phyloP scores from a whole-genome alignment of 768 basidiomycete species.

The Phylloporus sp. region DNA sequence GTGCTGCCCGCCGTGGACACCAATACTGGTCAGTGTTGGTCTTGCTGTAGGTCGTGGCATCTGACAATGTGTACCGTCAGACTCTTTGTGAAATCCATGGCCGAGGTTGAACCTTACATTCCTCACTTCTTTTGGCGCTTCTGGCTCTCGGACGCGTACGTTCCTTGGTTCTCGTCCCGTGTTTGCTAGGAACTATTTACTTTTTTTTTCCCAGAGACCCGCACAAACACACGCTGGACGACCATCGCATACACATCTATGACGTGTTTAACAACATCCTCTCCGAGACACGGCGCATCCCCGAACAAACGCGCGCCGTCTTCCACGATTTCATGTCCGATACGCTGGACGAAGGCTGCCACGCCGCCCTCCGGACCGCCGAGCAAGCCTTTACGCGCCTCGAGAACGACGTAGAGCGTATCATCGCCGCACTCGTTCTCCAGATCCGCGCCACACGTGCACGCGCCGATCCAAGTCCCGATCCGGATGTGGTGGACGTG shows the following conservation, averaged over 20 bases:
- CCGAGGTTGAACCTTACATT: slow-evolving; percentile 35
- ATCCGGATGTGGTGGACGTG: no score
- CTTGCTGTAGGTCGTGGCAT: neutral
- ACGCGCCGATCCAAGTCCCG: neutral
- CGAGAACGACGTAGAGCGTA: slow-evolving; percentile 38
- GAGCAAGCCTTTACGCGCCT: slow-evolving; percentile 41
- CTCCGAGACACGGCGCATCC: slow-evolving; percentile 39
- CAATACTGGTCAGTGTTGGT: neutral
- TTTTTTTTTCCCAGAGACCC: slow-evolving; percentile 15
- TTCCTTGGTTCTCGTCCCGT: neutral
- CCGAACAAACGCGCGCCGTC: slow-evolving; percentile 31
- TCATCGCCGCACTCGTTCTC: slow-evolving; percentile 34
- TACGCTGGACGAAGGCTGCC: slow-evolving; percentile 34
- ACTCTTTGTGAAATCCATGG: neutral
- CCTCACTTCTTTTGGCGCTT: slow-evolving; percentile 47
- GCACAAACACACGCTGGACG: slow-evolving; percentile 29
- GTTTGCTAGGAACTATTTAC: neutral
- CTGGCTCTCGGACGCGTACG: slow-evolving; percentile 44
- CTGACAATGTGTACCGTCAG: neutral
- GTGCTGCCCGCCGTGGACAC: neutral
- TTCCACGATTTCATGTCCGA: slow-evolving; percentile 40
- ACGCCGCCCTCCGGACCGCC: slow-evolving; percentile 35
- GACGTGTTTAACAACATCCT: slow-evolving; percentile 49
- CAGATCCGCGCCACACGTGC: slow-evolving; percentile 22
- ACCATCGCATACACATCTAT: slow-evolving; percentile 46